Conservation (phyloP, 1,284 basidiomycete genomes). For the Cryptococcus floricola region DNA sequence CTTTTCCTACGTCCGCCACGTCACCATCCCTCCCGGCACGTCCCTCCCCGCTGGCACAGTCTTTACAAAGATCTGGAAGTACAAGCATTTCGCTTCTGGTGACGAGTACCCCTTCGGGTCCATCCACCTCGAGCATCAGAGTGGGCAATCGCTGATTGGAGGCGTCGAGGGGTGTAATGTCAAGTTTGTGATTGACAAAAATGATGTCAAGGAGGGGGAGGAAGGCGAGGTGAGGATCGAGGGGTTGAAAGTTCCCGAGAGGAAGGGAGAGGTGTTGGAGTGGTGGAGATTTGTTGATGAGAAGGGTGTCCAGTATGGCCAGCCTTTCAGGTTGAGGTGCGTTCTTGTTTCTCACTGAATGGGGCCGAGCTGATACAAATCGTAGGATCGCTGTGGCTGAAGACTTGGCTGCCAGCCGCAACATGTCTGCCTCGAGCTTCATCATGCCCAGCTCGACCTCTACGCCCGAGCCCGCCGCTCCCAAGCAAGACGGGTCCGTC, state of each 20-base stretch:
- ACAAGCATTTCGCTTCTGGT: conserved; percentile 41
- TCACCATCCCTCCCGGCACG: conserved; percentile 36
- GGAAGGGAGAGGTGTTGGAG: conserved; percentile 36
- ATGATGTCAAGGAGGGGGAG: conserved; percentile 31
- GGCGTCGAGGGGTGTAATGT: conserved; percentile 13
- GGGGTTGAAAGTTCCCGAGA: conserved; percentile 36
- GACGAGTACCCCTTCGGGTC: conserved; percentile 33
- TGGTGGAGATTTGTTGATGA: conserved; percentile 44
- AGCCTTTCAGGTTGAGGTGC: conserved; percentile 39
- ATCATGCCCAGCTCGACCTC: conserved; percentile 10
- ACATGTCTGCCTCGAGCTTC: conserved; percentile 10
- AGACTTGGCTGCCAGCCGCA: not conserved
- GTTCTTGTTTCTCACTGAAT: not conserved
- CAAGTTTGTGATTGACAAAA: conserved; percentile 11
- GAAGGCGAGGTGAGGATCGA: conserved; percentile 34
- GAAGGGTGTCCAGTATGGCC: conserved; percentile 36
- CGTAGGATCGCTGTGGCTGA: conserved; percentile 12
- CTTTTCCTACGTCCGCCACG: conserved; percentile 42
- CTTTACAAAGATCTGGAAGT: conserved; percentile 45
- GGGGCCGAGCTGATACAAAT: not conserved
- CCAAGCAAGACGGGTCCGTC: not conserved
- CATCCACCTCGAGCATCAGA: conserved; percentile 33
- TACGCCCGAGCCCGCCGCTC: not conserved
- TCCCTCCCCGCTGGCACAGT: conserved; percentile 38
- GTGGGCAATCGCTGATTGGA: conserved; percentile 10